Conservation (phyloP, 1,139 yeast species). For the Diutina rugosa region DNA sequence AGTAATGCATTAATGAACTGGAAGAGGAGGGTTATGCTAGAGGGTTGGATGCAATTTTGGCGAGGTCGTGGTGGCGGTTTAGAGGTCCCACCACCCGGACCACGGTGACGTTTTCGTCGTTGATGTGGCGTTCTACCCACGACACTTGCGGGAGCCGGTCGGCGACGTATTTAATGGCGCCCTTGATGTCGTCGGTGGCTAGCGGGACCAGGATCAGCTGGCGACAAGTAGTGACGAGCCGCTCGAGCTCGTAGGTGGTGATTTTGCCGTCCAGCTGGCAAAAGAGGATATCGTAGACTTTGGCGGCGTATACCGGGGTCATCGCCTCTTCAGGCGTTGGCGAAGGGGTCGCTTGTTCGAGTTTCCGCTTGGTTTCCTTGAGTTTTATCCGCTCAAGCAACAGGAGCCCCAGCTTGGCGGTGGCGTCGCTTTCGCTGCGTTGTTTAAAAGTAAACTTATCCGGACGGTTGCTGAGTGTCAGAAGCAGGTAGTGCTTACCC, state of each 20-base stretch:
- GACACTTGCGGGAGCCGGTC: background rate
- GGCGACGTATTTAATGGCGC: background rate
- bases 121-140: background rate
- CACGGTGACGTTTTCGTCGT: background rate
- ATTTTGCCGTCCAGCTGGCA: background rate
- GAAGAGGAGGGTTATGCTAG: background rate
- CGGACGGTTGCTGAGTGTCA: background rate
- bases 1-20: background rate
- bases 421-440: background rate
- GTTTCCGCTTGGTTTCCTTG: background rate
- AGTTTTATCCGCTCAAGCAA: background rate
- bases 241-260: background rate
- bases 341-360: background rate
- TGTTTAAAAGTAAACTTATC: background rate
- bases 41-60: background rate
- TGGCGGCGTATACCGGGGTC: background rate
- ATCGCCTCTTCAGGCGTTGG: background rate
- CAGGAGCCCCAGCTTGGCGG: background rate
- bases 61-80: background rate
- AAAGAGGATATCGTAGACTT: background rate
- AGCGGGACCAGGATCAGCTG: background rate
- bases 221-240: background rate
- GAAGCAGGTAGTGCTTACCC: background rate
- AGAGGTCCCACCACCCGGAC: background rate
- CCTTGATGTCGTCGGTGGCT: background rate